Evolutionary conservation across 495 filamentous ascomycete species (phyloP), one percentile per base, ranked within the genome.

Genomic region (Aspergillus cristatus): DNA sequence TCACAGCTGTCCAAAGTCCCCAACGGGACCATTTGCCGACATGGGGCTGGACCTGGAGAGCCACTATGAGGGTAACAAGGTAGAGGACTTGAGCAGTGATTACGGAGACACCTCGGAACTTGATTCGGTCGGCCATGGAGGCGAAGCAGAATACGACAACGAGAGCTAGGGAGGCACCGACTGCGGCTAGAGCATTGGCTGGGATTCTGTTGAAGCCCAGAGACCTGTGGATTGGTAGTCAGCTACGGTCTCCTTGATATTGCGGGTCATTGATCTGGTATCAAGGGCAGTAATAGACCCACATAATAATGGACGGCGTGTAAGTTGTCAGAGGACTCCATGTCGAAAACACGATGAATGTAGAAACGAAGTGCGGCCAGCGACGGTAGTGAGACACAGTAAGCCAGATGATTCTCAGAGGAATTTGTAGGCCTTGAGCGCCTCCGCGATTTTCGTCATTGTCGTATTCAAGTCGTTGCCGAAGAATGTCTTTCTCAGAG

Each of bases 301-400:
- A 46, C 48, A 58, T 49, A 7, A 65, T 51, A 0, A 66, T 54
- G 13, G 45, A 58, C 1, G 64, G 64, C 1, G 60, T 58, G 37
- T 66, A 68, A 0, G 60, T 60, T 17, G 50, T 54, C 0, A 67
- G 38, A 0, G 63, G 55, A 28, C 55, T 52, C 51, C 54, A 57
- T 1, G 64, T 63, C 1, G 58, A 47, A 18, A 64, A 57, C 1
- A 60, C 57, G 31, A 51, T 55, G 0, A 55, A 50, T 0, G 62
- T 63, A 10, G 54, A 42, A 6, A 66, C 28, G 14, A 65, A 57
- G 36, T 68, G 64, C 7, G 58, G 56, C 50, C 51, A 61, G 34
- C 53, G 50, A 25, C 29, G 38, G 14, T 53, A 35, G 24, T 60
- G 48, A 3, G 38, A 34, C 10, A 65, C 11, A 3, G 54, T 51